These are phyloP conservation scores for Arachnopeziza araneosa DNA, from an alignment of 2,329 filamentous ascomycete genomes.

Conservation along the genomic window DNA sequence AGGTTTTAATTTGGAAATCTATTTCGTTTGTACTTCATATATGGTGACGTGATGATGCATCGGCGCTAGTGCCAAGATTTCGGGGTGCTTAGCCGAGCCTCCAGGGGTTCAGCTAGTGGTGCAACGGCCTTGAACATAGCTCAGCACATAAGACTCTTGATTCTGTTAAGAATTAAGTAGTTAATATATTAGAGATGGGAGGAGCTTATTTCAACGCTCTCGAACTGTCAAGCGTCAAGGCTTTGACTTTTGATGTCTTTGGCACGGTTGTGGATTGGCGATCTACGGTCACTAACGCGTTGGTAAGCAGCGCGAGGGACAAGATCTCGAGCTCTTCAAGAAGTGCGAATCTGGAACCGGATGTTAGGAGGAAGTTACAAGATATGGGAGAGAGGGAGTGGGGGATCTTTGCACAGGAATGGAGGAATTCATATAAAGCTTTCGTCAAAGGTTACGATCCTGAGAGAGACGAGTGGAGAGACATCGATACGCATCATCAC, in stretches of 20 bases:
- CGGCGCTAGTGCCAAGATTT: not conserved
- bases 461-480: slow-evolving; percentile 49
- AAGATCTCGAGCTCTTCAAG: slow-evolving; percentile 44
- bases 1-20: not conserved
- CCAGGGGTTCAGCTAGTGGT: not conserved
- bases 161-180: too few relatives aligned
- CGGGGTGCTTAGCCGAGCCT: not conserved
- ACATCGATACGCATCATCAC: slow-evolving; percentile 67
- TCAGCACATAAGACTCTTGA: too few relatives aligned
- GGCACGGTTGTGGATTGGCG: slow-evolving; percentile 75
- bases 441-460: slow-evolving; percentile 54
- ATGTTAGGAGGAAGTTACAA: slow-evolving; percentile 42
- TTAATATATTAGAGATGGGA: not conserved
- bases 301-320: slow-evolving; percentile 45
- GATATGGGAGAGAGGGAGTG: slow-evolving; percentile 53
- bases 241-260: slow-evolving; percentile 70
- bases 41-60: not conserved
- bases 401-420: slow-evolving; percentile 61
- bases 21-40: not conserved
- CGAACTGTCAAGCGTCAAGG: slow-evolving; percentile 35
- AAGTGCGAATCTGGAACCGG: slow-evolving; percentile 39
- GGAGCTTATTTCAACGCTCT: slow-evolving; percentile 8
- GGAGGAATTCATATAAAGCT: slow-evolving; percentile 57
- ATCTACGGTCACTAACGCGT: slow-evolving; percentile 53
- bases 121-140: too few relatives aligned